Conservation (phyloP, 768 basidiomycete species). For the Amylocystis lapponica region DNA sequence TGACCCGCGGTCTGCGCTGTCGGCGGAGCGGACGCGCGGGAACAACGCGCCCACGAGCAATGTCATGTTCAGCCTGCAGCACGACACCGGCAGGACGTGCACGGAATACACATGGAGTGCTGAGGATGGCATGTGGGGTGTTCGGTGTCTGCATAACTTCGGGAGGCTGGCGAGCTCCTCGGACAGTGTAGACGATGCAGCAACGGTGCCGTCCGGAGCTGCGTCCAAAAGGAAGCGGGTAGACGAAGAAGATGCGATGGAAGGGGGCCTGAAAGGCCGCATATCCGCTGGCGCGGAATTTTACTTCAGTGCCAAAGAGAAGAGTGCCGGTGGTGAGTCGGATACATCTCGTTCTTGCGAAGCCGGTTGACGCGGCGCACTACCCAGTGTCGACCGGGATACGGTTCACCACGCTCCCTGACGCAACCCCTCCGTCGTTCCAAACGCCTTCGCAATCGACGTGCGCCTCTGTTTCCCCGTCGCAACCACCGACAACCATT, state of each 20-base stretch:
- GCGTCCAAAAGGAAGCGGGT: conserved; percentile 56
- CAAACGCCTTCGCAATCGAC: conserved; percentile 38
- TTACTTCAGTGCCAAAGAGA: conserved; percentile 90
- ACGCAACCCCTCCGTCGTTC: conserved; percentile 63
- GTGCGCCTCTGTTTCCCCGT: conserved; percentile 26
- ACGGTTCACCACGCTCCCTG: conserved; percentile 90
- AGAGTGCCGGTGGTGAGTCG: conserved; percentile 83
- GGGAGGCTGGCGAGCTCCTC: conserved; percentile 50
- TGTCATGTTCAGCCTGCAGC: conserved; percentile 80
- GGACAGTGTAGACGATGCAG: conserved; percentile 28
- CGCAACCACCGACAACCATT: conserved; percentile 90
- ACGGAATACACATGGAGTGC: conserved; percentile 94
- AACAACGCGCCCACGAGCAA: conserved; percentile 46
- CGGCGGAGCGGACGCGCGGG: conserved; percentile 37
- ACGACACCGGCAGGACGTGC: conserved; percentile 89
- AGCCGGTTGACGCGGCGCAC: not conserved
- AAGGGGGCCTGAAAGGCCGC: conserved; percentile 85
- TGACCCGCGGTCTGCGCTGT: conserved; percentile 53
- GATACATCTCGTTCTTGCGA: not conserved
- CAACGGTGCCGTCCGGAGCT: conserved; percentile 24
- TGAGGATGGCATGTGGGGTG: conserved; percentile 90
- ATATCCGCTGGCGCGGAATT: conserved; percentile 91
- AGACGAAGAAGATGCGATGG: conserved; percentile 91
- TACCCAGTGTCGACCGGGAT: conserved; percentile 82
- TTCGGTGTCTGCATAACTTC: conserved; percentile 88